phyloP scores from a whole-genome alignment of 140 eudicot genomes.

The Ambrosia hybrid region DNA sequence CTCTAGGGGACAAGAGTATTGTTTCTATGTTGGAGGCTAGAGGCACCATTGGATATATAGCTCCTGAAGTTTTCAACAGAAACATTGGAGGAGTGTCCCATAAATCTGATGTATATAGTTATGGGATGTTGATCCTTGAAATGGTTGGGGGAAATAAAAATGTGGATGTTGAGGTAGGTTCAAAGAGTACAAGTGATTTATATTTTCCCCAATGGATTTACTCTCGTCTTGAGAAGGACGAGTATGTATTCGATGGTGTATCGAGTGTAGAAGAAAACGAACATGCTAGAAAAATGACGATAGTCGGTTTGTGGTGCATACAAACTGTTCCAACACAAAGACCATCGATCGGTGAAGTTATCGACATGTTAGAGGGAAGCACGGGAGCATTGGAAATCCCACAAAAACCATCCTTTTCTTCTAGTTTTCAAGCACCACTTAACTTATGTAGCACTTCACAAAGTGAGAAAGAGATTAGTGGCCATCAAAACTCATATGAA shows the following conservation, averaged over 20 bases:
- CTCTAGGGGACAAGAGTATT: background rate
- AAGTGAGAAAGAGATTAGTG: slow-evolving; percentile 8
- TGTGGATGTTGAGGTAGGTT: slow-evolving; percentile 8
- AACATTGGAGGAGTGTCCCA: slow-evolving; percentile 20
- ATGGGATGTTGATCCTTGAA: slow-evolving; percentile 18
- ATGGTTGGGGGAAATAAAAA: slow-evolving; percentile 14
- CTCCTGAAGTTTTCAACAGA: slow-evolving; percentile 11
- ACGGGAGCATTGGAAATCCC: background rate
- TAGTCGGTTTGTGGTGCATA: slow-evolving; percentile 18
- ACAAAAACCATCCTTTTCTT: background rate
- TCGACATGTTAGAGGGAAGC: slow-evolving; percentile 13
- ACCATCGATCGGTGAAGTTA: slow-evolving; percentile 8
- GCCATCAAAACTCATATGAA: background rate
- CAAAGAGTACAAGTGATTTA: slow-evolving; percentile 10
- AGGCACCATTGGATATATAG: slow-evolving; percentile 19
- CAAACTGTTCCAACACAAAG: slow-evolving; percentile 19
- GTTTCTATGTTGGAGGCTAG: slow-evolving; percentile 17
- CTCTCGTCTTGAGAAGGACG: slow-evolving; percentile 12
- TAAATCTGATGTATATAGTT: slow-evolving; percentile 14
- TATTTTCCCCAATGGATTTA: slow-evolving; percentile 22
- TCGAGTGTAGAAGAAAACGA: slow-evolving; percentile 11
- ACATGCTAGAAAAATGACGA: background rate
- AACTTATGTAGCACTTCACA: background rate
- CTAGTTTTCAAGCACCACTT: background rate
- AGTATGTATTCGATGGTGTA: slow-evolving; percentile 11